phyloP scores from a whole-genome alignment of 176 grass and related monocot species.

The Cenchrus americanus region DNA sequence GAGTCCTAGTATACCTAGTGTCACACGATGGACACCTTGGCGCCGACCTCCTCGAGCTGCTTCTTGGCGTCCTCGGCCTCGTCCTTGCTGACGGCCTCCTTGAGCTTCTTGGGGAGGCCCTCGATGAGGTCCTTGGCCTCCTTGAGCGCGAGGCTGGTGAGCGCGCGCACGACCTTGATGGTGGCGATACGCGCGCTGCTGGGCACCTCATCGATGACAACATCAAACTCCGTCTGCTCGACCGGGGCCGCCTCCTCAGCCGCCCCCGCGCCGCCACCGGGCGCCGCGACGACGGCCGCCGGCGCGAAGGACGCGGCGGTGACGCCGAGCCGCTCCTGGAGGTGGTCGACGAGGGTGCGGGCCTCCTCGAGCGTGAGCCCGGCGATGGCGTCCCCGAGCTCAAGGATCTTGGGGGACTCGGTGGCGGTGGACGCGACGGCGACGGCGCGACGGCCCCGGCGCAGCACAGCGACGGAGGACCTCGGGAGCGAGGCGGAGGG shows the following conservation, averaged over 20 bases:
- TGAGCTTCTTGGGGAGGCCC: slow-evolving; percentile 88
- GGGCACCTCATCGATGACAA: slow-evolving; percentile 84
- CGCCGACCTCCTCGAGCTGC: slow-evolving; percentile 85
- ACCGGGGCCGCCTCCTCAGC: slow-evolving; percentile 43
- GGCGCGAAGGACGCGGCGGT: slow-evolving; percentile 68
- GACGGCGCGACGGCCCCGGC: slow-evolving; percentile 32
- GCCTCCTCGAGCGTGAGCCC: slow-evolving; percentile 89
- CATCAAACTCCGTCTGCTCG: slow-evolving; percentile 86
- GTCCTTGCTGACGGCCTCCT: slow-evolving; percentile 75
- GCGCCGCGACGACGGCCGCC: slow-evolving; percentile 58
- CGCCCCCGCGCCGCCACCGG: slow-evolving; percentile 40
- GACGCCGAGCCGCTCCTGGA: slow-evolving; percentile 82
- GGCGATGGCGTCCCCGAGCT: slow-evolving; percentile 73
- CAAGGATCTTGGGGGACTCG: slow-evolving; percentile 64
- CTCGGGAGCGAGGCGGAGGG: slow-evolving; percentile 26
- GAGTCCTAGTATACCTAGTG: slow-evolving; percentile 56
- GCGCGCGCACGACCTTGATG: slow-evolving; percentile 77
- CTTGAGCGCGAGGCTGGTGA: slow-evolving; percentile 81
- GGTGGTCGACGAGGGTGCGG: slow-evolving; percentile 70
- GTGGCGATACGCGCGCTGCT: slow-evolving; percentile 74
- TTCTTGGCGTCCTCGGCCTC: slow-evolving; percentile 86
- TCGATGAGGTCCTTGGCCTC: slow-evolving; percentile 93
- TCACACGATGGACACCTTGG: slow-evolving; percentile 76
- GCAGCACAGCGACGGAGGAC: slow-evolving; percentile 24
- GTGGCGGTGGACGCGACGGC: slow-evolving; percentile 46